Evolutionary conservation across 768 basidiomycete genomes (phyloP).

Genomic region (Gymnopilus junonius): DNA sequence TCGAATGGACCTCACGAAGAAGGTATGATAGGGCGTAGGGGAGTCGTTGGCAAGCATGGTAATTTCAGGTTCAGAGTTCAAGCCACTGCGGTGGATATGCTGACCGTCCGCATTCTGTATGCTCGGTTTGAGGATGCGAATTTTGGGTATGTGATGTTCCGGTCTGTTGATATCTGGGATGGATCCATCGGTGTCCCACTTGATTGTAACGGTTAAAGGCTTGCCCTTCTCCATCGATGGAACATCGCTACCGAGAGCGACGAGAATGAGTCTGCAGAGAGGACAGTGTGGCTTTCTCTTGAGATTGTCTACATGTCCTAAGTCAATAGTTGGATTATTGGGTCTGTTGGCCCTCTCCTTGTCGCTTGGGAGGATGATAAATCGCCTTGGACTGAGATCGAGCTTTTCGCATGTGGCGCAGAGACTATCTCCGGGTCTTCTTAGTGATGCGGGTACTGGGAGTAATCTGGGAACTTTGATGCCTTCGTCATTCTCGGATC

Average conservation of each 20-base stretch:
- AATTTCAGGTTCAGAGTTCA: background rate
- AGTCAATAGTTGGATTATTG: background rate
- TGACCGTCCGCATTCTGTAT: background rate
- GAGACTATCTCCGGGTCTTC: background rate
- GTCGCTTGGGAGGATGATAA: background rate
- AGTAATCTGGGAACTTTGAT: too few relatives aligned
- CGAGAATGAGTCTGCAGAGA: background rate
- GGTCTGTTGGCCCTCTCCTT: background rate
- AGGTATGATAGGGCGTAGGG: background rate
- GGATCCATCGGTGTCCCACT: background rate
- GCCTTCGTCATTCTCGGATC: too few relatives aligned
- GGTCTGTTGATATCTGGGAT: background rate
- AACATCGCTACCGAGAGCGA: background rate
- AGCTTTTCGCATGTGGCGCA: background rate
- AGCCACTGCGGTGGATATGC: background rate
- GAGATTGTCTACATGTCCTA: background rate
- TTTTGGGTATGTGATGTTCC: background rate
- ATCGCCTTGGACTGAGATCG: background rate
- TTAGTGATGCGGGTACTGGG: too few relatives aligned
- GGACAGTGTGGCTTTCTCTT: background rate
- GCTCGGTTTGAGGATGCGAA: background rate
- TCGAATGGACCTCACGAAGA: background rate
- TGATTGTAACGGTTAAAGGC: background rate
- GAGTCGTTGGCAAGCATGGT: slow-evolving; percentile 1
- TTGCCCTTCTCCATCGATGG: background rate